phyloP scores from a whole-genome alignment of 306 rosid species.

The Hippophae gyantsensis region DNA sequence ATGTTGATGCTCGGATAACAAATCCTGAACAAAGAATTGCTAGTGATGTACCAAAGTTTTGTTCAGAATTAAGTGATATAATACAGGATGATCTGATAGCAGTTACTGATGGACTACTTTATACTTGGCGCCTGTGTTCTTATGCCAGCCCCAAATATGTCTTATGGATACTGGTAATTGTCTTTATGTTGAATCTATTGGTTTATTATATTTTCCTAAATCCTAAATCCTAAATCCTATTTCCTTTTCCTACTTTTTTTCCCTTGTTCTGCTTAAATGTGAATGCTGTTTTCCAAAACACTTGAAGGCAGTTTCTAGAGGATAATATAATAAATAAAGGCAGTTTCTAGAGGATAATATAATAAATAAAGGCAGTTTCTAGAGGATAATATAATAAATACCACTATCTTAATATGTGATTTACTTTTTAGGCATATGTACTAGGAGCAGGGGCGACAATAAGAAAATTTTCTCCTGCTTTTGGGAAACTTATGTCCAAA shows the following conservation, averaged over 20 bases:
- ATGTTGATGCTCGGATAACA: conserved; percentile 90
- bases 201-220: not conserved
- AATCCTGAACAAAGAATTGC: conserved; percentile 96
- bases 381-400: conserved; percentile 13
- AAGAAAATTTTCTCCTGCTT: conserved; percentile 88
- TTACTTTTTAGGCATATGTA: conserved; percentile 71
- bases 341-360: conserved; percentile 4
- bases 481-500: conserved; percentile 82
- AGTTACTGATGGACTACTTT: conserved; percentile 79
- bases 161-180: conserved; percentile 87
- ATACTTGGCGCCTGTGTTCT: conserved; percentile 94
- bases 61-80: conserved; percentile 94
- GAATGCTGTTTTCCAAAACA: conserved; percentile 2
- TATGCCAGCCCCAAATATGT: conserved; percentile 99
- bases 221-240: not conserved
- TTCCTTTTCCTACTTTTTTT: not conserved
- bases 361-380: conserved; percentile 8
- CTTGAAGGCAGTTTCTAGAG: conserved; percentile 13
- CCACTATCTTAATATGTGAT: conserved; percentile 24
- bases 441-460: conserved; percentile 72
- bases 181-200: conserved; percentile 14
- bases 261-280: not conserved
- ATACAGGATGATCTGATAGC: conserved; percentile 95
- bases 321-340: conserved; percentile 15
- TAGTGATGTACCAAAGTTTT: conserved; percentile 90